A percentile compares a stretch with the other conserved stretches of the same genome.
Conservation (phyloP, 441 rosid species). For the Erysimum cheiri region DNA sequence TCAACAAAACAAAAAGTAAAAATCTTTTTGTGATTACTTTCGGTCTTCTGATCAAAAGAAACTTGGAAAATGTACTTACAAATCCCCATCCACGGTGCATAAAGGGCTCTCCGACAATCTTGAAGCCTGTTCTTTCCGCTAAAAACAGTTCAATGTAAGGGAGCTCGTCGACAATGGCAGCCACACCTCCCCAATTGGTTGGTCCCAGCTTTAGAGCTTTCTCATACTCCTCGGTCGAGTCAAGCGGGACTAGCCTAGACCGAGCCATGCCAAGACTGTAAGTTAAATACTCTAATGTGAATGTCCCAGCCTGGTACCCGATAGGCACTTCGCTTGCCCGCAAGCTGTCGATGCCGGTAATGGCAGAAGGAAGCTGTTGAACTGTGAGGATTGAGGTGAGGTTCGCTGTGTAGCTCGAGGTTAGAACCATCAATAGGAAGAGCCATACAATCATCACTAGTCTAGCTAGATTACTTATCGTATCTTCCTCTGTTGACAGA, state of each 20-base stretch:
- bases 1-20: background rate
- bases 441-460: slow-evolving; percentile 94
- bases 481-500: slow-evolving; percentile 68
- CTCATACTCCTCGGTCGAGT: slow-evolving; percentile 72
- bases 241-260: slow-evolving; percentile 67
- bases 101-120: slow-evolving; percentile 79
- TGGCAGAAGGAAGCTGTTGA: slow-evolving; percentile 80
- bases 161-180: slow-evolving; percentile 84
- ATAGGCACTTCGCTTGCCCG: slow-evolving; percentile 65
- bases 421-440: slow-evolving; percentile 80
- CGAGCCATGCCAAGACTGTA: slow-evolving; percentile 61
- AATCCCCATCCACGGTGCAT: slow-evolving; percentile 94
- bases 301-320: slow-evolving; percentile 89
- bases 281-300: slow-evolving; percentile 62
- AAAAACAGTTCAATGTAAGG: slow-evolving; percentile 77
- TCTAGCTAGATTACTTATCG: slow-evolving; percentile 67
- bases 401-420: slow-evolving; percentile 91
- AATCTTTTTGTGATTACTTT: background rate
- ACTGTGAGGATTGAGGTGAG: slow-evolving; percentile 88
- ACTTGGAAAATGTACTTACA: slow-evolving; percentile 57
- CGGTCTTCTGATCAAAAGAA: slow-evolving; percentile 16
- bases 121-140: slow-evolving; percentile 56
- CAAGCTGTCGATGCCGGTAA: slow-evolving; percentile 87
- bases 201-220: slow-evolving; percentile 76
- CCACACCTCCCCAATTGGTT: slow-evolving; percentile 63